Evolutionary conservation across 305 asterid genomes (phyloP), one percentile per base, ranked within the genome.

Genomic region (Fraxinus sp.): DNA sequence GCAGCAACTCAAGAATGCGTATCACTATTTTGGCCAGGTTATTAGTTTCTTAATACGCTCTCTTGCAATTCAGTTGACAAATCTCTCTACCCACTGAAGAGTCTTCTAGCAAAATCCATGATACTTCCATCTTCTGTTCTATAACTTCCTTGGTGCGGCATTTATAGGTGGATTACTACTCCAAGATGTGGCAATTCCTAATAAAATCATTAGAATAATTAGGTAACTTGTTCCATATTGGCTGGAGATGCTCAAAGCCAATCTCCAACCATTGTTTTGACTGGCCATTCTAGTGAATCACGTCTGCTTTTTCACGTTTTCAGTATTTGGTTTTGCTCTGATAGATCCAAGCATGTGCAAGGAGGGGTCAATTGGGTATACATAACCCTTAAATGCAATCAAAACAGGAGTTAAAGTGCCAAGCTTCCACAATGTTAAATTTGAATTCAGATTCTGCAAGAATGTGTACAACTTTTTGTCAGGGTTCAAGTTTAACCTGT

Each of bases 271-370:
- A 96, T 16, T 97, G 99, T 87, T 96, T 96, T 36, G 97, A 85
- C 88, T 94, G 98, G 81, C 99, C 99, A n/a, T 96, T 96, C 91
- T 90, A 96, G 90, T 96, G 99, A 7, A 37, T 94, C 36, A 94
- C 99, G 0, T 97, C 99, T 16, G 98, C 98, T 76, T 89, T 83
- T 90, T 93, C 86, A 93, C 96, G 79, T 86, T 86, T 84, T 91
- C 97, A 18, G 92, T 37, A 16, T 82, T 90, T 80, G 98, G 52
- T 93, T 81, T 90, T 94, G 41, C 88, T 94, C 88, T 93, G 99
- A 87, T 96, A 96, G 43, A 96, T 72, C 99, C 99, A 86, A 96
- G 99, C 97, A 94, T 88, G 95, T 96, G 99, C 99, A 98, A 96
- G 2, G 93, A 90, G 79, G 98, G 92, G 14, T 93, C 97, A n/a